These are phyloP conservation scores for Vitis hybrid DNA, from an alignment of 177 flowering plant species.

Conservation along the genomic window DNA sequence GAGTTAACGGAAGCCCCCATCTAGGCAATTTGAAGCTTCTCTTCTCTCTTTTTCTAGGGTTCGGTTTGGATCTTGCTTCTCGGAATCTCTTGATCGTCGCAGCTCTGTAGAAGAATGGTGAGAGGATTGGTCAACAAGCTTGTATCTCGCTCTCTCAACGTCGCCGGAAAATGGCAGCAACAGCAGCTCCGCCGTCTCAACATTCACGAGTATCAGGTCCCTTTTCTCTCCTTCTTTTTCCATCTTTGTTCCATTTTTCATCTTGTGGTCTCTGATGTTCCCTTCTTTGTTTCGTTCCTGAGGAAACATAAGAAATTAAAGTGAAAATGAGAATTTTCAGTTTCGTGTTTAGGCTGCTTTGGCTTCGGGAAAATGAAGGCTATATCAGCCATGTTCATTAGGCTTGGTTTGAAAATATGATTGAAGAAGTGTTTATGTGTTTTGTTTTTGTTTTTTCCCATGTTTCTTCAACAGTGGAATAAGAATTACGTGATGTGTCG, in stretches of 20 bases:
- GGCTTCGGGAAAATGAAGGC: not conserved
- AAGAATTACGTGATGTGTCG: too few relatives aligned
- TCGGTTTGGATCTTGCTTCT: not conserved
- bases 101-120: constrained; percentile 32
- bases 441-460: too few relatives aligned
- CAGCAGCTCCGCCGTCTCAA: constrained; percentile 98
- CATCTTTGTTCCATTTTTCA: not conserved
- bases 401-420: too few relatives aligned
- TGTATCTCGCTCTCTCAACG: constrained; percentile 60
- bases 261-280: not conserved
- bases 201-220: constrained; percentile 95
- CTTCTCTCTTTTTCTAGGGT: not conserved
- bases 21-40: not conserved
- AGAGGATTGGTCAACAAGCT: constrained; percentile 64
- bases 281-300: not conserved
- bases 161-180: constrained; percentile 94
- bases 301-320: not conserved
- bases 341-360: not conserved
- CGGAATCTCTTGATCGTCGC: not conserved
- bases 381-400: too few relatives aligned
- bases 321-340: too few relatives aligned
- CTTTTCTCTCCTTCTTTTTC: not conserved
- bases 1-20: constrained; percentile 5
- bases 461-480: too few relatives aligned
- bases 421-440: too few relatives aligned